Evolutionary conservation across 2,329 filamentous ascomycete species (phyloP).

Genomic region (Septoria petroselini): DNA sequence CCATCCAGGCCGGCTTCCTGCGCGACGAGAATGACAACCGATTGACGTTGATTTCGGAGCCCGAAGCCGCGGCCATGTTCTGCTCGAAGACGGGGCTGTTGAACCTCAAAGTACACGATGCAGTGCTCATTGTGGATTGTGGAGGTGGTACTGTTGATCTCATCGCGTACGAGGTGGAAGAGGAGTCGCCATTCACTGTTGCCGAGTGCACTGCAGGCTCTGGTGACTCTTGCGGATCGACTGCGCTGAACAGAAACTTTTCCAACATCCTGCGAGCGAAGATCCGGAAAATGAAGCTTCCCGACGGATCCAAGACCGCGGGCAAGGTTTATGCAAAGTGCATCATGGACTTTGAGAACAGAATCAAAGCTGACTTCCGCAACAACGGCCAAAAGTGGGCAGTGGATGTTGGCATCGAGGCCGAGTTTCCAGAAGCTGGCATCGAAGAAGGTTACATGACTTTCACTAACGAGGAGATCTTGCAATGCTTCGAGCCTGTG

Average conservation of each 20-base stretch:
- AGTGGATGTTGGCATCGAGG: conserved; percentile 94
- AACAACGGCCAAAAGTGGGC: conserved; percentile 99
- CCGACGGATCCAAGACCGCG: conserved; percentile 94
- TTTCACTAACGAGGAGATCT: conserved; percentile 97
- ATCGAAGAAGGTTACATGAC: conserved; percentile 99
- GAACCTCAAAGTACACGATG: conserved; percentile 96
- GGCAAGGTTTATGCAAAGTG: conserved; percentile 98
- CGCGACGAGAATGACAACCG: conserved; percentile 97
- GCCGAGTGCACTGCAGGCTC: conserved; percentile 96
- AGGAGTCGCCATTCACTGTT: conserved; percentile 94
- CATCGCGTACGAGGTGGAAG: conserved; percentile 97
- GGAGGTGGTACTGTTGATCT: conserved; percentile 98
- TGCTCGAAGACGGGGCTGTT: conserved; percentile 95
- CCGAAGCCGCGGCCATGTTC: conserved; percentile 94
- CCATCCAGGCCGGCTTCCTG: conserved; percentile 94
- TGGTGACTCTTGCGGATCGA: conserved; percentile 97
- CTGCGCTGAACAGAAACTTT: conserved; percentile 94
- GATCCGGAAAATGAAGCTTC: conserved; percentile 98
- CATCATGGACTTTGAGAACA: conserved; percentile 99
- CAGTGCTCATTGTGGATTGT: conserved; percentile 96
- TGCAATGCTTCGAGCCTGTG: conserved; percentile 98
- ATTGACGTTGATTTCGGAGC: conserved; percentile 89
- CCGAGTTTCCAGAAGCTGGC: conserved; percentile 93
- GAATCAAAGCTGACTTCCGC: conserved; percentile 98
- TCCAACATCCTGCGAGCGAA: conserved; percentile 97